phyloP scores from a whole-genome alignment of 768 basidiomycete genomes.

The Kwoniella dendrophila region DNA sequence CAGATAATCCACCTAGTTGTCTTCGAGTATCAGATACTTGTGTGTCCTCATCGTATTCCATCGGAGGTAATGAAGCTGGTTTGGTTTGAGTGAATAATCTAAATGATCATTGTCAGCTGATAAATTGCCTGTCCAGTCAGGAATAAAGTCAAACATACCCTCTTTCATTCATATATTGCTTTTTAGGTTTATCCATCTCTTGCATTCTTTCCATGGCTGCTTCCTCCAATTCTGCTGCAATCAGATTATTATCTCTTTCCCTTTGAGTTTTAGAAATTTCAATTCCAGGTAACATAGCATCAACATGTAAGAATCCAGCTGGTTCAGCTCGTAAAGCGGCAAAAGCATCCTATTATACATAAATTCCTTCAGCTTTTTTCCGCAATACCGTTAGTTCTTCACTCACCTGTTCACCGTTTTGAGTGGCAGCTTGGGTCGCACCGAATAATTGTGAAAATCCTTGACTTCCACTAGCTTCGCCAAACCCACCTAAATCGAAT shows the following conservation, averaged over 20 bases:
- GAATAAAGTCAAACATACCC: conserved; percentile 36
- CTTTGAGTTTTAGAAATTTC: conserved; percentile 46
- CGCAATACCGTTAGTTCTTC: no score
- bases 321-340: conserved; percentile 21
- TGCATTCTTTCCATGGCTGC: conserved; percentile 26
- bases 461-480: conserved; percentile 26
- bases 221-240: conserved; percentile 43
- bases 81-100: conserved; percentile 53
- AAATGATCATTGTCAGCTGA: background rate
- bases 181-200: conserved; percentile 25
- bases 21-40: background rate
- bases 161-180: conserved; percentile 46
- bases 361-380: conserved; percentile 2
- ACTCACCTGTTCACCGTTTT: conserved; percentile 21
- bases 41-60: conserved; percentile 13
- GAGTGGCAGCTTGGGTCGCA: conserved; percentile 34
- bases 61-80: conserved; percentile 27
- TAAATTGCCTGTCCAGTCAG: background rate
- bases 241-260: conserved; percentile 40
- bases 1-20: conserved; percentile 15
- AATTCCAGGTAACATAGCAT: conserved; percentile 41
- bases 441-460: conserved; percentile 55
- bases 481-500: conserved; percentile 39
- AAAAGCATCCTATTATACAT: conserved; percentile 28
- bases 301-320: conserved; percentile 29